A percentile compares a stretch with the other conserved stretches of the same genome.
These are phyloP conservation scores for Millerozyma miso DNA, from an alignment of 805 yeast species.

Conservation along the genomic window DNA sequence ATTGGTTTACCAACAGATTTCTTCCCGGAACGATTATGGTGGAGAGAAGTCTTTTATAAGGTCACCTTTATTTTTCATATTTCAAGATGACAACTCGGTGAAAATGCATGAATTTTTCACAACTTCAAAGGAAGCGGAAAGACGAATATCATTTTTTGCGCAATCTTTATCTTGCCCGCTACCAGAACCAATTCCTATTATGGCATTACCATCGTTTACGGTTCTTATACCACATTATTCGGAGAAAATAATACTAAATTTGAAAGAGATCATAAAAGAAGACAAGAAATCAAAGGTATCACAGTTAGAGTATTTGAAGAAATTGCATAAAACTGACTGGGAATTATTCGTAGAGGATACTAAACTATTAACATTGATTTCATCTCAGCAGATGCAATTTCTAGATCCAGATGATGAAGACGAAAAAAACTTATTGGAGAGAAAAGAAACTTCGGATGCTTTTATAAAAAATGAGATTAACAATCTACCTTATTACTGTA, in stretches of 20 bases:
- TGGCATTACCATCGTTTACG: constrained; percentile 48
- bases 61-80: constrained; percentile 45
- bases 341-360: constrained; percentile 73
- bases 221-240: constrained; percentile 51
- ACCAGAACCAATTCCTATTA: constrained; percentile 45
- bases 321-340: constrained; percentile 75
- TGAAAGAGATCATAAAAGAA: constrained; percentile 46
- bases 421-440: constrained; percentile 5
- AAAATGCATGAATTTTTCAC: constrained; percentile 37
- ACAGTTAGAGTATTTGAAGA: constrained; percentile 73
- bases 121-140: constrained; percentile 46
- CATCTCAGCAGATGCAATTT: constrained; percentile 4
- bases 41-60: constrained; percentile 18
- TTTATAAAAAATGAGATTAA: constrained; percentile 41
- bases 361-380: constrained; percentile 34
- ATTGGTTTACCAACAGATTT: constrained; percentile 23
- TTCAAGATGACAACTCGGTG: constrained; percentile 43
- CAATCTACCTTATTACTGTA: constrained; percentile 65
- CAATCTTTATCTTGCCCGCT: constrained; percentile 47
- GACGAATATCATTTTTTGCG: constrained; percentile 52
- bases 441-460: constrained; percentile 7
- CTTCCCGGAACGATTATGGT: constrained; percentile 17
- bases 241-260: constrained; percentile 42
- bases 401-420: constrained; percentile 2
- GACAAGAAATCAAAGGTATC: constrained; percentile 46